Percentiles rank a stretch among this genome's conserved stretches.
These are phyloP conservation scores for Metschnikowia kunwiensis DNA, from an alignment of 805 yeast species.

Conservation along the genomic window DNA sequence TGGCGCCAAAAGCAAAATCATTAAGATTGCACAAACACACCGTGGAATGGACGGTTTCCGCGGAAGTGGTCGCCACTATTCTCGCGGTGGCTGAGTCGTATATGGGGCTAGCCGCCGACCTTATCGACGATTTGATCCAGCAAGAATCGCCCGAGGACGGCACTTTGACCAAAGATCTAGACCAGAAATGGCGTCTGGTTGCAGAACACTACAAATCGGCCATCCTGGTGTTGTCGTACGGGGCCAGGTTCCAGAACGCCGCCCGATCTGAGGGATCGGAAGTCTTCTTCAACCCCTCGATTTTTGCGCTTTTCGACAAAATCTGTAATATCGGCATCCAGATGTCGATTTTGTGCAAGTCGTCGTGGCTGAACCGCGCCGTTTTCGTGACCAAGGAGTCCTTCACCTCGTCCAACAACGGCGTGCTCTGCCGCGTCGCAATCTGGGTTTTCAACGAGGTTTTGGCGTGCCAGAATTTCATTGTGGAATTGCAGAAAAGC, in stretches of 20 bases:
- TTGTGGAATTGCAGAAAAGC: slow-evolving; percentile 13
- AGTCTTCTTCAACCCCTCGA: slow-evolving; percentile 3
- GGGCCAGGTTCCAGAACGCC: slow-evolving; percentile 13
- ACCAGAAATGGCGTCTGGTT: slow-evolving; percentile 38
- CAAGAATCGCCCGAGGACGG: not conserved
- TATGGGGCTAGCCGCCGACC: slow-evolving; percentile 33
- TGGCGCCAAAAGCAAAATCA: not conserved
- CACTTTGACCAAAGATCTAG: slow-evolving; percentile 13
- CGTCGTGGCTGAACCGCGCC: slow-evolving; percentile 35
- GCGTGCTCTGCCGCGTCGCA: slow-evolving; percentile 45
- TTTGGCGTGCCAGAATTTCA: slow-evolving; percentile 21
- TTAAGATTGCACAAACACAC: slow-evolving; percentile 3
- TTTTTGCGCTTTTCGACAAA: slow-evolving; percentile 15
- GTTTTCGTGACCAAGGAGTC: slow-evolving; percentile 5
- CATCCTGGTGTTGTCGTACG: slow-evolving; percentile 27
- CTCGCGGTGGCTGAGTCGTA: slow-evolving; percentile 29
- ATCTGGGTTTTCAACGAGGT: slow-evolving; percentile 38
- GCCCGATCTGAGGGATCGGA: not conserved
- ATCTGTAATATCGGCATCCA: slow-evolving; percentile 34
- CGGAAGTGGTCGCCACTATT: slow-evolving; percentile 29
- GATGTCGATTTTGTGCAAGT: slow-evolving; percentile 38
- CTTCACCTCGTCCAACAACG: slow-evolving; percentile 27
- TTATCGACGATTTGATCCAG: slow-evolving; percentile 36
- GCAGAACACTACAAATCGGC: slow-evolving; percentile 31
- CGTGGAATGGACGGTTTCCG: slow-evolving; percentile 28